Percentiles rank a stretch among this genome's conserved stretches.
phyloP scores from a whole-genome alignment of 352 stramenopile genomes.

The Plasmopara halstedii region DNA sequence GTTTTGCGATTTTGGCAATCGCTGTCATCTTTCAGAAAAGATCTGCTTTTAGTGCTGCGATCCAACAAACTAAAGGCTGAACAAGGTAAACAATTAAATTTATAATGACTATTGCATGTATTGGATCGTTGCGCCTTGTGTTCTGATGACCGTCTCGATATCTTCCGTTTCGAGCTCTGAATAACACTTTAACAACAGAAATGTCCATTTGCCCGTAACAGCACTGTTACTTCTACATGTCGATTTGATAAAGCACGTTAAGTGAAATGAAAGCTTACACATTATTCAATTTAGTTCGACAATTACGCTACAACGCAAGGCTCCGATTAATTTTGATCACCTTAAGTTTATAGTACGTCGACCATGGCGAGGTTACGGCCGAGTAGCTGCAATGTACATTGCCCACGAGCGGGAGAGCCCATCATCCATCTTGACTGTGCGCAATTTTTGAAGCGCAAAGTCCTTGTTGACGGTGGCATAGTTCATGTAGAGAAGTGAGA shows the following conservation, averaged over 20 bases:
- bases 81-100: too few relatives aligned
- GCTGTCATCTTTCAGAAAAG: constrained; percentile 65
- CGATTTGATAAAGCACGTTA: not conserved
- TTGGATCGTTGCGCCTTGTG: too few relatives aligned
- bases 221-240: constrained; percentile 7
- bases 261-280: not conserved
- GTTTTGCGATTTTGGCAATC: constrained; percentile 79
- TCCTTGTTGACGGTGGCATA: constrained; percentile 60
- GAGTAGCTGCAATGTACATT: constrained; percentile 61
- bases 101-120: too few relatives aligned
- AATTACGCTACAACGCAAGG: constrained; percentile 17
- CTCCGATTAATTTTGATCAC: not conserved
- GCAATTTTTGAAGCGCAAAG: constrained; percentile 41
- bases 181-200: too few relatives aligned
- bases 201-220: too few relatives aligned
- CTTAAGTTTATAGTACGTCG: constrained; percentile 17
- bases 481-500: constrained; percentile 73
- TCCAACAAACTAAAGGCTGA: too few relatives aligned
- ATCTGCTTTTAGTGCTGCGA: too few relatives aligned
- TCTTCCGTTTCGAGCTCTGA: too few relatives aligned
- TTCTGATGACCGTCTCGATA: too few relatives aligned
- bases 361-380: constrained; percentile 12
- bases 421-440: constrained; percentile 58
- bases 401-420: constrained; percentile 68
- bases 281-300: constrained; percentile 16